These are phyloP conservation scores for Picea abies DNA, from an alignment of 83 land plant species.

Conservation along the genomic window DNA sequence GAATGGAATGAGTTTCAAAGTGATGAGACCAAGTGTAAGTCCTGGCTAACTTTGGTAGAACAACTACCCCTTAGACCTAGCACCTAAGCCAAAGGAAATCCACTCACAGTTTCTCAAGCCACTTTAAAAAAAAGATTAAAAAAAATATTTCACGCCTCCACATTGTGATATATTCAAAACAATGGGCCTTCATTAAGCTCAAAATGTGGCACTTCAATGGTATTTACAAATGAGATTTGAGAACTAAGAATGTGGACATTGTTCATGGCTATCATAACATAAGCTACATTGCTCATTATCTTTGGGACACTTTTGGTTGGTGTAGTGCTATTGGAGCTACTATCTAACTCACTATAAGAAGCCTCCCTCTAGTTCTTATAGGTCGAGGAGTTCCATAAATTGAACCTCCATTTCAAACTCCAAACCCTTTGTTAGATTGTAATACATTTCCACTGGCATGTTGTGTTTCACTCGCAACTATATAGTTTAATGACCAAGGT, in stretches of 20 bases:
- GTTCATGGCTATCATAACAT: background rate
- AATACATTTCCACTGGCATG: background rate
- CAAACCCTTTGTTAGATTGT: background rate
- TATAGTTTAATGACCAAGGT: constrained; percentile 6
- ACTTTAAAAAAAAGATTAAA: background rate
- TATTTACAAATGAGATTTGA: constrained; percentile 22
- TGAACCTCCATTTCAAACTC: constrained; percentile 21
- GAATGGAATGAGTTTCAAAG: background rate
- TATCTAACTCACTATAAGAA: constrained; percentile 35
- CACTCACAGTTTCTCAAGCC: too few species aligned
- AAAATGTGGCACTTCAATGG: constrained; percentile 74
- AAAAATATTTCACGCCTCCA: constrained; percentile 55
- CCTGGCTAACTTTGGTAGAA: background rate
- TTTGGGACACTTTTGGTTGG: constrained; percentile 69
- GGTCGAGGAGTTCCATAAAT: constrained; percentile 36
- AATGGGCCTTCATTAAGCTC: constrained; percentile 82
- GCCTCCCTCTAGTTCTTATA: constrained; percentile 28
- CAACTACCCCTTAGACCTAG: too few species aligned
- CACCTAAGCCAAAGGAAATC: too few species aligned
- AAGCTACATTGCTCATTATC: constrained; percentile 32
- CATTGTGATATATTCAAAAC: constrained; percentile 96
- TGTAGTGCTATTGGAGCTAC: constrained; percentile 47
- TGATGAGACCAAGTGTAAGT: background rate
- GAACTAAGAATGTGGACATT: constrained; percentile 21
- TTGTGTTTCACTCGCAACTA: background rate